phyloP scores from a whole-genome alignment of 148 eudicot genomes.

The Rhododendron simsii region DNA sequence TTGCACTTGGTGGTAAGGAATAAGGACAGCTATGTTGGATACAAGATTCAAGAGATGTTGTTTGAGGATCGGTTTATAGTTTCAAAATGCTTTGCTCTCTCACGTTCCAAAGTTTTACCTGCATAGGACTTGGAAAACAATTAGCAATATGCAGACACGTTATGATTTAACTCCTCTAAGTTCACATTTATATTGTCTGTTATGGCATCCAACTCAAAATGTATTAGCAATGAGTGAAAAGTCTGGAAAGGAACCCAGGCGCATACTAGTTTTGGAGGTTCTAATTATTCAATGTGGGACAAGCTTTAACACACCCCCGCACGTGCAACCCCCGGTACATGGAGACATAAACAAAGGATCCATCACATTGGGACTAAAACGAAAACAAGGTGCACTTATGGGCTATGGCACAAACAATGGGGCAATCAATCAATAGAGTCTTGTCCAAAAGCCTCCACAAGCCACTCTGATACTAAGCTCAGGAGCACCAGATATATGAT shows the following conservation, averaged over 20 bases:
- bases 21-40: background rate
- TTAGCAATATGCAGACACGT: background rate
- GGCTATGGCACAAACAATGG: background rate
- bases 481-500: background rate
- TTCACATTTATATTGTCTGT: background rate
- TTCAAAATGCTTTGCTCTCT: background rate
- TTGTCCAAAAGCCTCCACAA: background rate
- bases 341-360: background rate
- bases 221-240: background rate
- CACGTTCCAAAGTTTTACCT: background rate
- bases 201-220: background rate
- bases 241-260: background rate
- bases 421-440: background rate
- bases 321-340: background rate
- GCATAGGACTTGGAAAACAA: background rate
- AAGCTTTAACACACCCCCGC: background rate
- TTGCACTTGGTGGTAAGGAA: background rate
- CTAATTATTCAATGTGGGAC: background rate
- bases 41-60: background rate
- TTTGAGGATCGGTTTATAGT: background rate
- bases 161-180: background rate
- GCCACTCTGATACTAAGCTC: background rate
- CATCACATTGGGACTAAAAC: background rate
- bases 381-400: background rate
- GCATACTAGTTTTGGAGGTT: background rate